phyloP scores from a whole-genome alignment of 192 early-diverging fungal species.

The Coemansia pectinata region DNA sequence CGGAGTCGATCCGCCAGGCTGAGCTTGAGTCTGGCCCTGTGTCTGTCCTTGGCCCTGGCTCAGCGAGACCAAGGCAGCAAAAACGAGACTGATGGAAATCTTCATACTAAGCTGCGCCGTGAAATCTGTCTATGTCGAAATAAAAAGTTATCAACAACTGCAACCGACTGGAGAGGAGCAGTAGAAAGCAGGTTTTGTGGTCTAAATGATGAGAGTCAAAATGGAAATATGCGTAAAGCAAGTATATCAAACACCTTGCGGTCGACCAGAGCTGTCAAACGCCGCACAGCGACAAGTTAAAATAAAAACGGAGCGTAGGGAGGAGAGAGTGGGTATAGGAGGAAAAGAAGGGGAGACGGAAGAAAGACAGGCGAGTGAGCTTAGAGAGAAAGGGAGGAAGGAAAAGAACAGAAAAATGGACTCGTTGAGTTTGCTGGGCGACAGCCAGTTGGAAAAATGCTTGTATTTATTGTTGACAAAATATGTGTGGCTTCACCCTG shows the following conservation, averaged over 20 bases:
- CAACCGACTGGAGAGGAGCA: background rate
- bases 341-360: background rate
- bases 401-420: constrained; percentile 4
- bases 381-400: constrained; percentile 1
- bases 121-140: background rate
- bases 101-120: constrained; percentile 23
- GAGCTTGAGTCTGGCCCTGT: background rate
- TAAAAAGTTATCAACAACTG: background rate
- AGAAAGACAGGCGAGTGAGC: background rate
- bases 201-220: background rate
- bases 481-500: constrained; percentile 2
- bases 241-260: background rate
- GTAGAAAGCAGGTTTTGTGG: background rate
- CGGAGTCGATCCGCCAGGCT: background rate
- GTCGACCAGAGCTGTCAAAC: background rate
- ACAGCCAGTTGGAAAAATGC: background rate
- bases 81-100: constrained; percentile 28
- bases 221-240: background rate
- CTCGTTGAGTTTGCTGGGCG: background rate
- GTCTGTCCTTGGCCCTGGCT: constrained; percentile 22
- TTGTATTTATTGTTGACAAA: constrained; percentile 4
- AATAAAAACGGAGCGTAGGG: background rate
- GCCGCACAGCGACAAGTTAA: background rate
- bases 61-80: constrained; percentile 32
- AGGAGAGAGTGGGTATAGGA: background rate